Evolutionary conservation across 1,284 basidiomycete genomes (phyloP).

Genomic region (Pascua sp.): DNA sequence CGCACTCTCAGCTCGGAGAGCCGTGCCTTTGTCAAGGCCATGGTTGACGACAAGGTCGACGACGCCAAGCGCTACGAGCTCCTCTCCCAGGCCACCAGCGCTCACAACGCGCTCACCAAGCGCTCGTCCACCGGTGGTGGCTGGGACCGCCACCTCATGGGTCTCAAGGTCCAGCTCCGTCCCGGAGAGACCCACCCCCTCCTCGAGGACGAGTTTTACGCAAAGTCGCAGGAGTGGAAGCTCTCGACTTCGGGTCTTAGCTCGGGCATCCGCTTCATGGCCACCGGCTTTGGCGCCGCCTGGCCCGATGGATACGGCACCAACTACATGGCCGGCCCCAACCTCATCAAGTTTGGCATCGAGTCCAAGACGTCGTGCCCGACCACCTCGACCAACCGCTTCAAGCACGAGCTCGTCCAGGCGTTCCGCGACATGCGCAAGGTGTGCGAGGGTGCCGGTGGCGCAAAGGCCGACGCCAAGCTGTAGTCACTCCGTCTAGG

Average conservation of each 20-base stretch:
- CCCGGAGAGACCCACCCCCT: constrained; percentile 53
- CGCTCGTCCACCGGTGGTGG: constrained; percentile 79
- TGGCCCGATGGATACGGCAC: constrained; percentile 87
- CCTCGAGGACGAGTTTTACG: constrained; percentile 76
- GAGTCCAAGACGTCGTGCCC: constrained; percentile 77
- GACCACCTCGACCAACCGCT: constrained; percentile 66
- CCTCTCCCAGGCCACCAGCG: constrained; percentile 66
- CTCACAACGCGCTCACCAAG: constrained; percentile 72
- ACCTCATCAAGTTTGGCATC: constrained; percentile 88
- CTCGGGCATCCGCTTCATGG: constrained; percentile 80
- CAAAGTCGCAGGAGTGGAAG: constrained; percentile 78
- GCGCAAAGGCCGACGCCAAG: constrained; percentile 24
- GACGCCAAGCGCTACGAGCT: constrained; percentile 57
- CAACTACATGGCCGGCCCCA: constrained; percentile 79
- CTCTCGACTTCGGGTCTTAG: constrained; percentile 88
- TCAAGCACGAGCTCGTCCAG: constrained; percentile 65
- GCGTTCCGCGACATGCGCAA: constrained; percentile 70
- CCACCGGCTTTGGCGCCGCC: constrained; percentile 81
- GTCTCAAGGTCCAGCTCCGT: constrained; percentile 67
- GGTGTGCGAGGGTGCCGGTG: constrained; percentile 53
- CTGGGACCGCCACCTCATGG: constrained; percentile 88
- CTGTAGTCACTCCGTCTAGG: constrained; percentile 14
- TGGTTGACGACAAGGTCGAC: constrained; percentile 54
- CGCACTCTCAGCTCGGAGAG: constrained; percentile 74
- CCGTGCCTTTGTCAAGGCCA: constrained; percentile 72